Base-by-base conservation (phyloP, 768 basidiomycete species). In the Naganishia kalamii region DNA sequence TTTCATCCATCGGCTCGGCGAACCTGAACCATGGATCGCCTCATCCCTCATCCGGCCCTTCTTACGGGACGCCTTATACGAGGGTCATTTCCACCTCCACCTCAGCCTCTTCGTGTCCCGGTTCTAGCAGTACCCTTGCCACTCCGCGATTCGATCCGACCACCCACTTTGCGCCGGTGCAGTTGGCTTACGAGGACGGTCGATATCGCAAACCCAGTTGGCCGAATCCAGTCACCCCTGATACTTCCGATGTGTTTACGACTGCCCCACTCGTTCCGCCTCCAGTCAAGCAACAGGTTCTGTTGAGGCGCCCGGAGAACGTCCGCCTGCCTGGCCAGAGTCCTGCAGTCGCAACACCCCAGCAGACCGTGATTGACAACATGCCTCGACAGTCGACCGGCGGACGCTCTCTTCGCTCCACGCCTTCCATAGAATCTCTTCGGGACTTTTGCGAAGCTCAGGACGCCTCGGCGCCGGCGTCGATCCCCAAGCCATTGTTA, bases 111-210 rank as follows among this genome's bases (percentile, higher is more conserved):
- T 57, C 54, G 5, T 57, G 54, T 32, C 54, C 54, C n/a, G 54
- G 54, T n/a, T 40, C 54, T 12, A 25, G 32, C 37, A 57, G 54
- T 37, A 57, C 54, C n/a, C 23, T 57, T 17, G 35, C 54, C 3
- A 57, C 54, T 37, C 54, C 54, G 10, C 32, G 35, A 6, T 57
- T 57, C 37, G 54, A 57, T 57, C 54, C 54, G 4, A 35, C 54
- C 5, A 40, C 35, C 2, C 54, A 57, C 21, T 40, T 40, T 40
- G 35, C 54, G 6, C 54, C 54, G 23, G 21, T 57, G 13, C 54
- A 57, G 27, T 25, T 17, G n/a, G 19, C 7, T 1, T 33, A 13
- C 37, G 54, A 57, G n/a, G 33, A 57, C 8, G 30, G 12, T 25
- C 54, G 21, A 12, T 41, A 37, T 21, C 35, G 21, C 33, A 57